Conservation (phyloP, 805 yeast genomes). For the Starmerella geochares region DNA sequence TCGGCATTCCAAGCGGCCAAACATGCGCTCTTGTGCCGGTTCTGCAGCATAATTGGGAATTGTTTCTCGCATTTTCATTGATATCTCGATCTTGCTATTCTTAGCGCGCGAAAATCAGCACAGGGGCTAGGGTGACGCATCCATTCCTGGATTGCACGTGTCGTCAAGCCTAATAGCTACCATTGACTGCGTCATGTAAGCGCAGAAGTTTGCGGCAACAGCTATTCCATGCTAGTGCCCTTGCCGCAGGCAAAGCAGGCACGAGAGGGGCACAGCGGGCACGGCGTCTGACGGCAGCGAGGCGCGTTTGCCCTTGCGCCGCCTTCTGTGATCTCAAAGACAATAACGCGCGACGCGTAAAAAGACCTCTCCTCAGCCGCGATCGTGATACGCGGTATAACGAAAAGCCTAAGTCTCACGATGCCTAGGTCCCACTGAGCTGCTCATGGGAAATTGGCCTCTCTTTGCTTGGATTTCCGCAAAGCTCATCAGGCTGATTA, state of each 20-base stretch:
- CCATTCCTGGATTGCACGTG: neutral
- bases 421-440: too few species aligned
- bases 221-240: neutral
- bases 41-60: too few species aligned
- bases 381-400: too few species aligned
- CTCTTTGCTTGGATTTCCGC: neutral
- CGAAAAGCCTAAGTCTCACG: too few species aligned
- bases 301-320: neutral
- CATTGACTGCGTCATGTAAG: neutral
- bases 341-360: neutral
- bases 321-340: neutral
- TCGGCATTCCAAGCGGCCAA: too few species aligned
- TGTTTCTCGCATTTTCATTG: neutral
- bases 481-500: neutral
- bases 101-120: neutral
- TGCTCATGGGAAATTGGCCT: too few species aligned
- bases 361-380: neutral
- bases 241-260: constrained; percentile 1
- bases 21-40: too few species aligned
- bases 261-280: neutral
- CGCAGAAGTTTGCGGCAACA: neutral
- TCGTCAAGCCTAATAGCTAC: neutral
- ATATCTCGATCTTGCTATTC: constrained; percentile 1
- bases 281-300: neutral
- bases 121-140: neutral